Evolutionary conservation across 2,329 filamentous ascomycete species (phyloP), one percentile per base, ranked within the genome.

Genomic region (Anthostomella pinea): DNA sequence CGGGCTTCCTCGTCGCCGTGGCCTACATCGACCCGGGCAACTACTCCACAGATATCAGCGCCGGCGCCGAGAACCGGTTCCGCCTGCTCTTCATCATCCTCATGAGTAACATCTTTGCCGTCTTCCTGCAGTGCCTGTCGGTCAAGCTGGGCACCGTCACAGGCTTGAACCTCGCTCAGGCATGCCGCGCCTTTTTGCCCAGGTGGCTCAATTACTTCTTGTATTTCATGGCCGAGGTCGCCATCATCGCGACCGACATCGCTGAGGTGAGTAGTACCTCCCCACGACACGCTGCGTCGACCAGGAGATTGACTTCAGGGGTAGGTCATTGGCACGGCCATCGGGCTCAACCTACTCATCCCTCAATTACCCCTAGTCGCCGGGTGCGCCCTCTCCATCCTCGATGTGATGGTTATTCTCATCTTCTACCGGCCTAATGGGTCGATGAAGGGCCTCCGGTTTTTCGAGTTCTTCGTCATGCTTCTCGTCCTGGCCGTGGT

Each of bases 211-310:
- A 80, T 43, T 70, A 74, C 28, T 53, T 68, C 13, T 64, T 86
- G 3, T 86, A 85, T 51, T 57, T 70, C 14, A 65, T 86, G 45
- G 75, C 81, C 2, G 82, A 86, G 57, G 63, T 72, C 4, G 81
- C 82, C 41, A 86, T 86, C 39, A 79, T 86, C 35, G 82, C 82
- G 1, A 86, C 82, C 0, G 82, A 86, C 56, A 78, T 86, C 46
- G 81, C 81, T 38, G 81, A 85, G 62, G 75, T 75, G 51, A 46
- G 62, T 48, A 2, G 15, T 13, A 16, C 16, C 10, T 10, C 16
- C 11, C 13, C 5, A 11, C 14, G 8, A 17, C 9, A 3, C 6
- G 8, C 9, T 14, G 10, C 3, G 6, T 6, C n/a, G 16, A 10
- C 13, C 14, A 13, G 6, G 8, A 5, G 22, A 27, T 36, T 53